A percentile compares a stretch with the other conserved stretches of the same genome.
phyloP scores from a whole-genome alignment of 192 early-diverging fungal species.

The Lunasporangiospora selenospora region DNA sequence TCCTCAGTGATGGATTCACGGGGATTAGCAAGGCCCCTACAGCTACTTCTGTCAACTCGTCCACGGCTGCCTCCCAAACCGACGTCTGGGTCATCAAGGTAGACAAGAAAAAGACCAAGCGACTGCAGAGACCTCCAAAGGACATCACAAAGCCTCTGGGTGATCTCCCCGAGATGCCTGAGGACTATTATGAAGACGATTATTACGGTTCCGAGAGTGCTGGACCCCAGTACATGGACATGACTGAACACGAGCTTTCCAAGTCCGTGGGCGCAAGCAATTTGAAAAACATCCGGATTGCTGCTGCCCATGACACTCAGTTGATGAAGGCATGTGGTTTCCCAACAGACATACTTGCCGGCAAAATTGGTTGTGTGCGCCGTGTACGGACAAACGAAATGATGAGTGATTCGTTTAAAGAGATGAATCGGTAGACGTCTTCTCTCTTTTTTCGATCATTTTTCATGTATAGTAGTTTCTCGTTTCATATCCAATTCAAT shows the following conservation, averaged over 20 bases:
- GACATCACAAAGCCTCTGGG: too few relatives aligned
- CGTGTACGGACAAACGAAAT: too few relatives aligned
- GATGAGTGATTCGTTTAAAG: too few relatives aligned
- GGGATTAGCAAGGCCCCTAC: neutral
- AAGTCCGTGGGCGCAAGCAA: constrained; percentile 29
- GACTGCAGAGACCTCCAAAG: neutral
- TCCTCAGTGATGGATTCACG: neutral
- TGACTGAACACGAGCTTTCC: constrained; percentile 41
- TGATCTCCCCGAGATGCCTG: constrained; percentile 9
- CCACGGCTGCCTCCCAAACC: neutral
- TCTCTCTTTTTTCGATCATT: too few relatives aligned
- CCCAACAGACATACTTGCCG: too few relatives aligned
- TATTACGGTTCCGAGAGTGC: neutral
- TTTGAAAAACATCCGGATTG: constrained; percentile 39
- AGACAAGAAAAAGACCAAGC: neutral
- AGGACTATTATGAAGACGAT: constrained; percentile 1
- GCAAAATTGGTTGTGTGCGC: too few relatives aligned
- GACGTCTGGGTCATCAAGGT: constrained; percentile 6
- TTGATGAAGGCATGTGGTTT: constrained; percentile 1
- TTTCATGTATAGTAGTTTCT: too few relatives aligned
- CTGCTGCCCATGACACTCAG: constrained; percentile 7
- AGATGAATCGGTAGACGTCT: too few relatives aligned
- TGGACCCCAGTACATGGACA: constrained; percentile 6
- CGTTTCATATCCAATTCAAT: too few relatives aligned
- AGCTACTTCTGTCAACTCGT: neutral